Evolutionary conservation across 148 eudicot species (phyloP).

Genomic region (Arbutus unedo): DNA sequence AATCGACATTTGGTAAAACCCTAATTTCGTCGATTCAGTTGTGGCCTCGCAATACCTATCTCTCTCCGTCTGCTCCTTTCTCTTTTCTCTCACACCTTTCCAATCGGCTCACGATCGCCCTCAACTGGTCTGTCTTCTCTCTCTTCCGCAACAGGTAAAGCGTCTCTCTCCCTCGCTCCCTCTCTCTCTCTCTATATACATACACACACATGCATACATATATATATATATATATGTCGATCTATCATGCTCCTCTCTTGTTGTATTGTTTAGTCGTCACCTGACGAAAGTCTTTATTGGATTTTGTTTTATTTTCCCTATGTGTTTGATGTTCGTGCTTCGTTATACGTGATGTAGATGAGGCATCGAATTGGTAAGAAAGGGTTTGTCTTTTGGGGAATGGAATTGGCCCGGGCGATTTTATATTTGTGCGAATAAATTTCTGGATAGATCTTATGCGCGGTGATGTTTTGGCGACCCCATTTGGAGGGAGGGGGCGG

Average conservation of each 20-base stretch:
- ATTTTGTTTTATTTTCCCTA: neutral
- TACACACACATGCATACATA: too few relatives aligned
- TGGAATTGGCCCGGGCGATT: neutral
- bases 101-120: conserved; percentile 22
- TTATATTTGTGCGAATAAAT: neutral
- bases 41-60: conserved; percentile 42
- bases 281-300: too few relatives aligned
- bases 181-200: neutral
- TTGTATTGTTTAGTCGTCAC: too few relatives aligned
- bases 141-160: conserved; percentile 25
- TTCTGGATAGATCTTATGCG: neutral
- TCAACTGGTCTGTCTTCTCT: conserved; percentile 20
- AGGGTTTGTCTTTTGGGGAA: neutral
- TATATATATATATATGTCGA: neutral
- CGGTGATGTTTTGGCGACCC: neutral
- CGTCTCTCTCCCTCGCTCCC: neutral
- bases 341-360: neutral
- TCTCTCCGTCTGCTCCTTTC: conserved; percentile 1
- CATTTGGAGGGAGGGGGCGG: neutral
- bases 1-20: conserved; percentile 31
- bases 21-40: conserved; percentile 51
- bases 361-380: neutral
- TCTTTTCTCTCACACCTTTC: conserved; percentile 19
- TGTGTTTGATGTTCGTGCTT: neutral
- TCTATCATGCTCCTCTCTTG: neutral